Conservation (phyloP, 1,284 basidiomycete species). For the Cutaneotrichosporon cavernicola region DNA sequence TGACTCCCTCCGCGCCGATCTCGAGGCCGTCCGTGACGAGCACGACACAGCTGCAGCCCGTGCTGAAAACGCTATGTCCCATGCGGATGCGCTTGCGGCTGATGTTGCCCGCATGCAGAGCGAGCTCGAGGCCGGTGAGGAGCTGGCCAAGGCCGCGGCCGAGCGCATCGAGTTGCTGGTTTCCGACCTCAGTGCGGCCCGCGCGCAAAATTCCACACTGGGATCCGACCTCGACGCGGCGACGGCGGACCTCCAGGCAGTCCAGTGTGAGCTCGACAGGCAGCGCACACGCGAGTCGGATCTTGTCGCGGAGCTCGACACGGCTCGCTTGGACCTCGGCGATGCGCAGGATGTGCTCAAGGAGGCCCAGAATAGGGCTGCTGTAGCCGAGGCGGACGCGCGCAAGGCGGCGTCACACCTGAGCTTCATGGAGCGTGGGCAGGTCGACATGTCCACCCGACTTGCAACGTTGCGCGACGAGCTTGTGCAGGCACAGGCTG, state of each 20-base stretch:
- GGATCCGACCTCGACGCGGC: constrained; percentile 7
- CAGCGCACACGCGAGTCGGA: not conserved
- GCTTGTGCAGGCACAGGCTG: not conserved
- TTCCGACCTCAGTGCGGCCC: constrained; percentile 1
- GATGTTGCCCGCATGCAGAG: constrained; percentile 46
- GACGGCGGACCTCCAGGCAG: not conserved
- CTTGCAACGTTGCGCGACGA: constrained; percentile 16
- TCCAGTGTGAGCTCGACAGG: constrained; percentile 8
- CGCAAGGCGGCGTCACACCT: constrained; percentile 12
- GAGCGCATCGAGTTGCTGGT: constrained; percentile 3
- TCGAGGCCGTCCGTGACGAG: not conserved
- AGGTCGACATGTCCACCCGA: constrained; percentile 16
- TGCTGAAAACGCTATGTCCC: not conserved
- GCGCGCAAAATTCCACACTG: not conserved
- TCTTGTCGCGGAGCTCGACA: constrained; percentile 1
- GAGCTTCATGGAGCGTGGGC: constrained; percentile 18
- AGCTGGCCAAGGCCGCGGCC: not conserved
- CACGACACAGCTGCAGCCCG: not conserved
- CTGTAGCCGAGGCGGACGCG: constrained; percentile 8
- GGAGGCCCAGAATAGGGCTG: not conserved
- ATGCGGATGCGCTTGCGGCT: constrained; percentile 63
- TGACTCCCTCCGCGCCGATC: not conserved
- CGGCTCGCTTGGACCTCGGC: not conserved
- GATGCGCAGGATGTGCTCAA: not conserved
- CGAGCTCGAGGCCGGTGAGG: not conserved